Conservation (phyloP, 73 alveolate genomes). For the Durusdinium trenchii region DNA sequence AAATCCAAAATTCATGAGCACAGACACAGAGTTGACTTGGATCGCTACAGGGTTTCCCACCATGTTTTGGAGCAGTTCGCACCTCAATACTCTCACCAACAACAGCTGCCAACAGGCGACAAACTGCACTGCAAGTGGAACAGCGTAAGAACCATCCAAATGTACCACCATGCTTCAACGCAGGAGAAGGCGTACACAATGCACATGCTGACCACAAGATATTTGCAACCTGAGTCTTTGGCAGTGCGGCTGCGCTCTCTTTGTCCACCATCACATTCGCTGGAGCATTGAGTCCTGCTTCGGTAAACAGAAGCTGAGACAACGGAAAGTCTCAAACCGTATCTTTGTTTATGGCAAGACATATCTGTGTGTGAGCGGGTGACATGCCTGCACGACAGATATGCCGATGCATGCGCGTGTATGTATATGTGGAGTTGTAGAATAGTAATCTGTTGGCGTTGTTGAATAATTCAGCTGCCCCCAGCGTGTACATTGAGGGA, state of each 20-base stretch:
- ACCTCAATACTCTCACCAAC: neutral
- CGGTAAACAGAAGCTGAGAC: no score
- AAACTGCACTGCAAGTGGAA: neutral
- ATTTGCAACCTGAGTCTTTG: neutral
- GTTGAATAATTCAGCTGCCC: no score
- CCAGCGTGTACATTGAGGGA: no score
- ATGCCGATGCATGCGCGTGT: no score
- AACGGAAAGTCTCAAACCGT: no score
- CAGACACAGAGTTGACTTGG: neutral
- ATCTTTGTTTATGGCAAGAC: no score
- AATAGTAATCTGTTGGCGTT: no score
- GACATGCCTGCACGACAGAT: no score
- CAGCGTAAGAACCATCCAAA: neutral
- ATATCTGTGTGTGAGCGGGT: no score
- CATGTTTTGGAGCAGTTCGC: conserved; percentile 77
- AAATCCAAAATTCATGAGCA: neutral
- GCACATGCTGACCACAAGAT: neutral
- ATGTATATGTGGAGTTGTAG: no score
- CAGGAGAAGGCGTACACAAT: neutral
- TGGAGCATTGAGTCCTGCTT: conserved; percentile 83
- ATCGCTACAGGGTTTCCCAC: conserved; percentile 75
- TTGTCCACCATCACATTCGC: conserved; percentile 80
- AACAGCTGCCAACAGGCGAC: neutral
- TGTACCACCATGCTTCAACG: neutral
- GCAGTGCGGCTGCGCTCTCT: conserved; percentile 92